A percentile compares a stretch with the other conserved stretches of the same genome.
Evolutionary conservation across 129 eudicot species (phyloP).

Genomic region (Sambucus nigra): DNA sequence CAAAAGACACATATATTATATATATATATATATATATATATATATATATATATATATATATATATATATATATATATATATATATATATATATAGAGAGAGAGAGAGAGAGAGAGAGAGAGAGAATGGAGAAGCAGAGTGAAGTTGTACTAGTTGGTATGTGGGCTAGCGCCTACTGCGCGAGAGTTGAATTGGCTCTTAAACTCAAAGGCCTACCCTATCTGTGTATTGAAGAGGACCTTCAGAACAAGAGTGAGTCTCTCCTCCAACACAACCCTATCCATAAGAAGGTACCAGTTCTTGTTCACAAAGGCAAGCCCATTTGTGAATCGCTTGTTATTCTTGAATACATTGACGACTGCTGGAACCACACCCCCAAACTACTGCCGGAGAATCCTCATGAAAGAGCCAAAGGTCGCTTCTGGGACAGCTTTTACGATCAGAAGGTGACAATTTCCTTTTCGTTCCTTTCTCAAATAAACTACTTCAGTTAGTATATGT

Average conservation of each 20-base stretch:
- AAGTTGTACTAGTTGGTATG: slow-evolving; percentile 9
- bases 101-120: too few species aligned
- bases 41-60: too few species aligned
- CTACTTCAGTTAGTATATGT: too few species aligned
- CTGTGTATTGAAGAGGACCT: slow-evolving; percentile 21
- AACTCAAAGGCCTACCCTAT: slow-evolving; percentile 17
- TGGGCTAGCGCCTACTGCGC: slow-evolving; percentile 12
- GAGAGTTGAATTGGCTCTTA: slow-evolving; percentile 25
- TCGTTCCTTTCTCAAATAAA: not conserved
- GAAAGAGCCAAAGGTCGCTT: slow-evolving; percentile 24
- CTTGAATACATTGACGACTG: slow-evolving; percentile 34
- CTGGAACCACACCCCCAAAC: slow-evolving; percentile 17
- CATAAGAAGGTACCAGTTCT: slow-evolving; percentile 26
- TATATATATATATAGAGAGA: too few species aligned
- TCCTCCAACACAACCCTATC: slow-evolving; percentile 24
- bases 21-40: too few species aligned
- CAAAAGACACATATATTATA: too few species aligned
- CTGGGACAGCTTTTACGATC: slow-evolving; percentile 29
- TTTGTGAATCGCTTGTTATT: slow-evolving; percentile 28
- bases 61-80: too few species aligned
- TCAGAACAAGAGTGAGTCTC: slow-evolving; percentile 14
- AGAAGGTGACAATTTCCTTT: slow-evolving; percentile 18
- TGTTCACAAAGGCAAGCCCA: slow-evolving; percentile 23
- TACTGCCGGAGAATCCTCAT: slow-evolving; percentile 27
- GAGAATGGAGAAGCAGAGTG: slow-evolving; percentile 5